Evolutionary conservation across 1,284 basidiomycete genomes (phyloP).

Genomic region (Ganoderma sinense): DNA sequence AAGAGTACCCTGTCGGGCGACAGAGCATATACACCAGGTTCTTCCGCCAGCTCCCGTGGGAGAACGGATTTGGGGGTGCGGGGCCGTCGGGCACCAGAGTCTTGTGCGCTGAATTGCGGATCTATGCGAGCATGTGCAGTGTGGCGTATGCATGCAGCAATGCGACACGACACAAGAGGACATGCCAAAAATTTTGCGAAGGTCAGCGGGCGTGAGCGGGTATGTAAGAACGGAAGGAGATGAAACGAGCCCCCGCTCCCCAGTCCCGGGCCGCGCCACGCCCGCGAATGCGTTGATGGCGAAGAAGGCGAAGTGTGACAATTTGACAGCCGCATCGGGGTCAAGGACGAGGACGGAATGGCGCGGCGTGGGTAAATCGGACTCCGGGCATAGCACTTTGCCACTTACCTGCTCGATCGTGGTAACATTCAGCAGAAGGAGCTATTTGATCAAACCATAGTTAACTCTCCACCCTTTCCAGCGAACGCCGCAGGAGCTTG

Average conservation of each 20-base stretch:
- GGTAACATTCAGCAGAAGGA: slow-evolving; percentile 85
- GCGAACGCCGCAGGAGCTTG: slow-evolving; percentile 41
- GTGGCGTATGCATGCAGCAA: background rate
- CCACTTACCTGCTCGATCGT: slow-evolving; percentile 89
- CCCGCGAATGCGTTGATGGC: slow-evolving; percentile 20
- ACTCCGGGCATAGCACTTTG: slow-evolving; percentile 37
- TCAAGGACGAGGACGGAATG: background rate
- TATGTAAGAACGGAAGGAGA: slow-evolving; percentile 8
- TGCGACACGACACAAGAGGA: background rate
- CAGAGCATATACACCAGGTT: slow-evolving; percentile 77
- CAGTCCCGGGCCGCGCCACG: slow-evolving; percentile 21
- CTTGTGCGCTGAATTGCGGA: slow-evolving; percentile 83
- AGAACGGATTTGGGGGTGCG: slow-evolving; percentile 80
- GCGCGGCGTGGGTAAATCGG: slow-evolving; percentile 17
- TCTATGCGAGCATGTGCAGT: slow-evolving; percentile 46
- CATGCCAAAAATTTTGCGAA: background rate
- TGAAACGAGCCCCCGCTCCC: slow-evolving; percentile 13
- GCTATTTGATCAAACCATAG: slow-evolving; percentile 47
- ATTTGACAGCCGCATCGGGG: slow-evolving; percentile 18
- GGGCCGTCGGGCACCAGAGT: slow-evolving; percentile 60
- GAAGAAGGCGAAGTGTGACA: background rate
- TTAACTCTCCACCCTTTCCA: slow-evolving; percentile 13
- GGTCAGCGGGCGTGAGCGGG: background rate
- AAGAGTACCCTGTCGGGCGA: slow-evolving; percentile 74
- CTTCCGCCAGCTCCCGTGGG: slow-evolving; percentile 73